Conservation (phyloP, 371 early-diverging fungal species). For the Rhizopus delemar region DNA sequence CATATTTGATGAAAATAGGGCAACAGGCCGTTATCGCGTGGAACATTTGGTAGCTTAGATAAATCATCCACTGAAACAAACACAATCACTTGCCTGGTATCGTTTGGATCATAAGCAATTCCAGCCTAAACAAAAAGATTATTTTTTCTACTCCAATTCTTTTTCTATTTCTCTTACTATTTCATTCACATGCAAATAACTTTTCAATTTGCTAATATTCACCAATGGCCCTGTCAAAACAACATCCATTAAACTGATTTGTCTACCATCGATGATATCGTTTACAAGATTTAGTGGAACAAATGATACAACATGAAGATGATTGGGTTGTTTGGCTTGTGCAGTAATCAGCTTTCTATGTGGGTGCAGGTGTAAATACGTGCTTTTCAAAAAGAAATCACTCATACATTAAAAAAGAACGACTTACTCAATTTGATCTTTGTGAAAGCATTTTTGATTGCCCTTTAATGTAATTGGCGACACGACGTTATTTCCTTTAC, state of each 20-base stretch:
- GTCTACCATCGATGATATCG: slow-evolving; percentile 1
- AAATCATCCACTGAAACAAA: slow-evolving; percentile 13
- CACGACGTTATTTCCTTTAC: slow-evolving; percentile 3
- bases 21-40: background rate
- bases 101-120: slow-evolving; percentile 10
- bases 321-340: background rate
- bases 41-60: slow-evolving; percentile 9
- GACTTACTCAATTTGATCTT: slow-evolving; percentile 7
- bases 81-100: slow-evolving; percentile 9
- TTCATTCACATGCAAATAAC: slow-evolving; percentile 20
- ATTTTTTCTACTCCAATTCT: background rate
- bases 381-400: background rate
- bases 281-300: slow-evolving; percentile 8
- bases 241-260: slow-evolving; percentile 8
- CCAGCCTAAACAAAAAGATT: slow-evolving; percentile 11
- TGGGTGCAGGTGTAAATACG: background rate
- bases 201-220: slow-evolving; percentile 19
- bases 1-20: background rate
- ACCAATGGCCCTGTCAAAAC: background rate
- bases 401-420: background rate
- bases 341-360: background rate
- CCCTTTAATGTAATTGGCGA: slow-evolving; percentile 6
- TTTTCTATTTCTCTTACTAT: slow-evolving; percentile 3
- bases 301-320: slow-evolving; percentile 4
- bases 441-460: slow-evolving; percentile 8